Percentiles rank a stretch among this genome's conserved stretches.
phyloP scores from a whole-genome alignment of 176 grass and related monocot genomes.

The Chrysopogon serrulatus region DNA sequence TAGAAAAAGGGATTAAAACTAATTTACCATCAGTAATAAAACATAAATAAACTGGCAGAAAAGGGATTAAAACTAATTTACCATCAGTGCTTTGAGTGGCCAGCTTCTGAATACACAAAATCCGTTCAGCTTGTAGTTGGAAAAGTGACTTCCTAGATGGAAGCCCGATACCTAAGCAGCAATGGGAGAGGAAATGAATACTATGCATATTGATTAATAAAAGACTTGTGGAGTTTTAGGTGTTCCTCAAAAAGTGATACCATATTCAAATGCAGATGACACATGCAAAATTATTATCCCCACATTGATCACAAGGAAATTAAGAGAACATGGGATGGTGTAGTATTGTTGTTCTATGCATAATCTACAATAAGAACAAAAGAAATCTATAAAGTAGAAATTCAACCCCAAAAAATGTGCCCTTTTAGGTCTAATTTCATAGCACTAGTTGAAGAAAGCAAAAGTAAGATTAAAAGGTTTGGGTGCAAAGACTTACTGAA shows the following conservation, averaged over 20 bases:
- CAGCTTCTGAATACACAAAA: conserved; percentile 84
- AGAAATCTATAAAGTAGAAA: not conserved
- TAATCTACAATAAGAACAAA: not conserved
- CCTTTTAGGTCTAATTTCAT: not conserved
- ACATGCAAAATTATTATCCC: not conserved
- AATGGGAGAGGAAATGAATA: conserved; percentile 12
- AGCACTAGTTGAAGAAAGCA: not conserved
- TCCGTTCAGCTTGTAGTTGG: conserved; percentile 86
- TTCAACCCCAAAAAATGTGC: not conserved
- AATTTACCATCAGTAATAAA: too few relatives aligned
- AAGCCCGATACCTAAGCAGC: conserved; percentile 61
- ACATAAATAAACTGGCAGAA: too few relatives aligned
- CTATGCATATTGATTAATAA: not conserved
- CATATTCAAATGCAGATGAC: not conserved
- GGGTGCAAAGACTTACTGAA: not conserved
- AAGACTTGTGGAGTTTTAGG: not conserved
- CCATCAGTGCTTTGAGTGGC: conserved; percentile 70
- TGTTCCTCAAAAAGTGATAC: not conserved
- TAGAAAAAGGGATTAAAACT: too few relatives aligned
- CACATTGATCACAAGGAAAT: not conserved
- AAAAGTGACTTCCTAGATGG: conserved; percentile 88
- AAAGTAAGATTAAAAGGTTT: not conserved
- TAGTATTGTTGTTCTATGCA: not conserved
- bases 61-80: conserved; percentile 22
- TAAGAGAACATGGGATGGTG: not conserved